Conservation (phyloP, 73 alveolate genomes). For the Paramecium bursaria region DNA sequence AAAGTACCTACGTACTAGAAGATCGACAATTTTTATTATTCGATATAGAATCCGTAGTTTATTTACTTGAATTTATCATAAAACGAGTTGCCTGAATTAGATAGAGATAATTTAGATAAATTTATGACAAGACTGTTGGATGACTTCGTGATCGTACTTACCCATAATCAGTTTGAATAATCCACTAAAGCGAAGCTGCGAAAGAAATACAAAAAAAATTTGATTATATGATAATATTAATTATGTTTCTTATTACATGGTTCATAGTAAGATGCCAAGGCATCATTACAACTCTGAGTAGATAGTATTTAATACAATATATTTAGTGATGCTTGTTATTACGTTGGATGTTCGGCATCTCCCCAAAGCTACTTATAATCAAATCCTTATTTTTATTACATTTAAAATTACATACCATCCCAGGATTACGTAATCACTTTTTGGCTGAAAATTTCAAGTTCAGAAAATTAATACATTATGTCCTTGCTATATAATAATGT, state of each 20-base stretch:
- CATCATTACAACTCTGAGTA: too few species aligned
- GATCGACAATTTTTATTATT: conserved; percentile 22
- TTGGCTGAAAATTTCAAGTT: too few species aligned
- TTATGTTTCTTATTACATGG: background rate
- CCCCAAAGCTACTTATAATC: too few species aligned
- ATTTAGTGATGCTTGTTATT: too few species aligned
- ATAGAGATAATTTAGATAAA: conserved; percentile 54
- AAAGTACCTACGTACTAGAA: conserved; percentile 26
- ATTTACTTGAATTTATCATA: conserved; percentile 9
- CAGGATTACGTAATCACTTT: too few species aligned
- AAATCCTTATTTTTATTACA: too few species aligned
- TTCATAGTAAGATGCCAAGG: too few species aligned
- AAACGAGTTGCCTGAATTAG: conserved; percentile 14
- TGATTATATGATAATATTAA: conserved; percentile 9
- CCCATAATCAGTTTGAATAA: background rate
- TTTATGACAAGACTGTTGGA: background rate
- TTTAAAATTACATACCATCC: too few species aligned
- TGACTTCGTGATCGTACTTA: background rate
- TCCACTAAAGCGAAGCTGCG: conserved; percentile 1
- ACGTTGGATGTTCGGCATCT: too few species aligned
- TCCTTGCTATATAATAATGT: too few species aligned
- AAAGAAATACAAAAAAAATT: background rate
- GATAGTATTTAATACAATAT: too few species aligned
- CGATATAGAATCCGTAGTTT: conserved; percentile 18
- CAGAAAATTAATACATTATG: too few species aligned